Base-by-base conservation (phyloP, 371 early-diverging fungal genomes). In the Mucor sp. region DNA sequence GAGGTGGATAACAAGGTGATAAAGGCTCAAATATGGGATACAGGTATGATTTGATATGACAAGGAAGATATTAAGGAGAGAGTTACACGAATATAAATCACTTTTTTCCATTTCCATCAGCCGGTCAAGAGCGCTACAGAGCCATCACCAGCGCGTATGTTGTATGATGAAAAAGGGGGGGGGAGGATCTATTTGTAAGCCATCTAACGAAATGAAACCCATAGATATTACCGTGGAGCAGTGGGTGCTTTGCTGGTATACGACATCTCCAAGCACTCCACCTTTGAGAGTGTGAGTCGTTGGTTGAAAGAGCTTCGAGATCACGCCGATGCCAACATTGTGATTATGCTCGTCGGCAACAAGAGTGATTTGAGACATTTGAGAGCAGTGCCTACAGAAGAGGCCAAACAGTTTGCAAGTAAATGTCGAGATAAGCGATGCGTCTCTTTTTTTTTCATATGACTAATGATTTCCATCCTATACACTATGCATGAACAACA, bases 1-100 rank as follows among this genome's bases (percentile, higher is more conserved):
- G 93, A 97, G 75, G 95, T 99, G 14, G 97, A 98, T 66, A 89
- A 90, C 63, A 96, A 97, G 82, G 95, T 93, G 28, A 96, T 99
- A 73, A 99, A 99, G 83, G 98, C 99, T 35, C 99, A 99, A 82
- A 99, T 99, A 72, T 99, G 99, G 99, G 99, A 83, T 70, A 83
- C 83, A 63, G 92, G 90, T 88, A 78, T 75, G 55, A 15, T n/a
- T 48, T 32, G 12, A 21, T 27, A 32, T 12, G 32, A 8, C 28
- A 44, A 19, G 32, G 48, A 41, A 37, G 21, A 30, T 47, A 37
- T 27, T 32, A 58, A 66, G 50, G 50, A 15, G 27, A 12, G 14
- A 57, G 66, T 65, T 33, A 59, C 59, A 65, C 66, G 25, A 35
- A 23, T 37, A 59, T 17, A 58, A 35, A 58, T 44, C 35, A 28